phyloP scores from a whole-genome alignment of 2,329 filamentous ascomycete species.

The Clonostachys chloroleuca region DNA sequence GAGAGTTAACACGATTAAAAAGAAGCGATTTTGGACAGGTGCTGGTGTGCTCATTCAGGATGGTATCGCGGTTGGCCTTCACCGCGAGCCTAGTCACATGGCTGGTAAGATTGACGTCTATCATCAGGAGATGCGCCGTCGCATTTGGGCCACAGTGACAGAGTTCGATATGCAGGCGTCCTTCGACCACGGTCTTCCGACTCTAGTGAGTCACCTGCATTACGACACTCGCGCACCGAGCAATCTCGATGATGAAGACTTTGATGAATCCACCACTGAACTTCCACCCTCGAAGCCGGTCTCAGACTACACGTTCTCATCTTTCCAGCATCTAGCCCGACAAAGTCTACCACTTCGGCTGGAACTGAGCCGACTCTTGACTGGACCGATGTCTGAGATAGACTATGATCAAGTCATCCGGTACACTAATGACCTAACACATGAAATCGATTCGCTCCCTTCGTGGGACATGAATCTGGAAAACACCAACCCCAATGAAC shows the following conservation, averaged over 20 bases:
- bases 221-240: slow-evolving; percentile 50
- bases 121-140: slow-evolving; percentile 57
- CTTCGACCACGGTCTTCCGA: slow-evolving; percentile 56
- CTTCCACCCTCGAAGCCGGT: slow-evolving; percentile 46
- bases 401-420: slow-evolving; percentile 59
- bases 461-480: slow-evolving; percentile 42
- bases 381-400: slow-evolving; percentile 47
- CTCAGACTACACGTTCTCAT: slow-evolving; percentile 52
- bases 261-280: slow-evolving; percentile 45
- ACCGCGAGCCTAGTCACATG: slow-evolving; percentile 54
- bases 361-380: slow-evolving; percentile 52
- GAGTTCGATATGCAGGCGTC: slow-evolving; percentile 60
- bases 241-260: slow-evolving; percentile 55
- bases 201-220: slow-evolving; percentile 51
- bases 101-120: slow-evolving; percentile 50
- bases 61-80: slow-evolving; percentile 53
- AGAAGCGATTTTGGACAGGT: slow-evolving; percentile 59
- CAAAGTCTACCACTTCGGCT: slow-evolving; percentile 52
- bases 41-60: slow-evolving; percentile 52
- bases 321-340: slow-evolving; percentile 53
- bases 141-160: slow-evolving; percentile 57
- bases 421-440: slow-evolving; percentile 56
- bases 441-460: slow-evolving; percentile 55
- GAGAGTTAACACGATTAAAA: slow-evolving; percentile 58
- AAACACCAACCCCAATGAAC: slow-evolving; percentile 8